Conservation (phyloP, 192 early-diverging fungal species). For the Borealophlyctis nickersoniae region DNA sequence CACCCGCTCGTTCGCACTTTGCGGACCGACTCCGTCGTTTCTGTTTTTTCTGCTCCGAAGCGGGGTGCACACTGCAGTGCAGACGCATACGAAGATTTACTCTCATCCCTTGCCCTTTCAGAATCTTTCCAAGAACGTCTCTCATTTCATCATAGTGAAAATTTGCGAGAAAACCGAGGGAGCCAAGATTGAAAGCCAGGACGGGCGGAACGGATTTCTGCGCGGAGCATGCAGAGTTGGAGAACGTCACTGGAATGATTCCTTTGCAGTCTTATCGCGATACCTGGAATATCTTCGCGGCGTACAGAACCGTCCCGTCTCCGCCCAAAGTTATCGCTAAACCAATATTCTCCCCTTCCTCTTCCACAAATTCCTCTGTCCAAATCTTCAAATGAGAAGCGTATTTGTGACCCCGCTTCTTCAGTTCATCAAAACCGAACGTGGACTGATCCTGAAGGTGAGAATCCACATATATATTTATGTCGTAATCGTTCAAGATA, state of each 20-base stretch:
- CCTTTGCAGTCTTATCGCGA: too few species aligned
- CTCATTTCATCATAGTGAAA: constrained; percentile 70
- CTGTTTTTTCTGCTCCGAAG: neutral
- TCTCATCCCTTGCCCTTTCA: constrained; percentile 55
- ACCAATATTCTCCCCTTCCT: constrained; percentile 71
- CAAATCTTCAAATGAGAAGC: constrained; percentile 39
- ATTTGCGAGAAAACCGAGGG: constrained; percentile 91
- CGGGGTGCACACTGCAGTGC: constrained; percentile 76
- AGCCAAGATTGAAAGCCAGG: constrained; percentile 91
- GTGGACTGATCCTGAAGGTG: neutral
- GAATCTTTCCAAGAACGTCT: constrained; percentile 54
- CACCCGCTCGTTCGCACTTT: constrained; percentile 12
- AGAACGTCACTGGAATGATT: too few species aligned
- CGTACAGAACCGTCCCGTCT: constrained; percentile 93
- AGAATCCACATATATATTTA: neutral
- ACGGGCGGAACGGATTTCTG: constrained; percentile 85
- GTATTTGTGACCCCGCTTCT: neutral
- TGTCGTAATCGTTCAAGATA: neutral
- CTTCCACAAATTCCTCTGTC: constrained; percentile 70
- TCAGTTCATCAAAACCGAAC: neutral
- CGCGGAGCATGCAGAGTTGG: too few species aligned
- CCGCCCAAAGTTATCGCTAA: constrained; percentile 93
- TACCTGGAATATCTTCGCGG: constrained; percentile 38
- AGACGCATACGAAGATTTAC: constrained; percentile 90
- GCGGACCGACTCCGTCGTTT: neutral